Evolutionary conservation across 768 basidiomycete genomes (phyloP).

Genomic region (Lactarius indigo): DNA sequence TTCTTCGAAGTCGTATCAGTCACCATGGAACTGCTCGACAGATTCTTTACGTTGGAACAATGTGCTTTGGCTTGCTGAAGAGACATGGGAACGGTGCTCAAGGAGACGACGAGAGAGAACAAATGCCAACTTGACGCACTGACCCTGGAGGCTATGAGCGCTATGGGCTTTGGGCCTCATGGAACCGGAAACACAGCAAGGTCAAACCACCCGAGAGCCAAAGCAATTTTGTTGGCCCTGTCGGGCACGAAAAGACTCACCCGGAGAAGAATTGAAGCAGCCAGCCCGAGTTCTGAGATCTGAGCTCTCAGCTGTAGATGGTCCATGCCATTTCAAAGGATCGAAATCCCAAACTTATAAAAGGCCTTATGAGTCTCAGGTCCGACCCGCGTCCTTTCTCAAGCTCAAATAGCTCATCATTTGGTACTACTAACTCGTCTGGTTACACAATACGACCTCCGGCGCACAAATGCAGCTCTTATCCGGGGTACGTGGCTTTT

Average conservation of each 20-base stretch:
- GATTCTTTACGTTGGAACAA: not conserved
- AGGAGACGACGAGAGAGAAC: not conserved
- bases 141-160: not conserved
- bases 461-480: not conserved
- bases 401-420: not conserved
- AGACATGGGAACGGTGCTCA: conserved; percentile 4
- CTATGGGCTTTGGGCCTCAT: not conserved
- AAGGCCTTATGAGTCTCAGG: not conserved
- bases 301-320: not conserved
- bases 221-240: not conserved
- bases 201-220: not conserved
- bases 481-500: not conserved
- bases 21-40: not conserved
- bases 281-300: not conserved
- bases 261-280: not conserved
- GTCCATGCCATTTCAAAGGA: not conserved
- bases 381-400: not conserved
- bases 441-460: not conserved
- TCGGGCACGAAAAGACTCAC: not conserved
- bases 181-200: not conserved
- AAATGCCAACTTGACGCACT: not conserved
- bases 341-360: not conserved
- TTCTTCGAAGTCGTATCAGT: not conserved
- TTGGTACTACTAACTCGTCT: not conserved
- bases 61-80: not conserved